Evolutionary conservation across 192 early-diverging fungal species (phyloP).

Genomic region (Dispira simplex): DNA sequence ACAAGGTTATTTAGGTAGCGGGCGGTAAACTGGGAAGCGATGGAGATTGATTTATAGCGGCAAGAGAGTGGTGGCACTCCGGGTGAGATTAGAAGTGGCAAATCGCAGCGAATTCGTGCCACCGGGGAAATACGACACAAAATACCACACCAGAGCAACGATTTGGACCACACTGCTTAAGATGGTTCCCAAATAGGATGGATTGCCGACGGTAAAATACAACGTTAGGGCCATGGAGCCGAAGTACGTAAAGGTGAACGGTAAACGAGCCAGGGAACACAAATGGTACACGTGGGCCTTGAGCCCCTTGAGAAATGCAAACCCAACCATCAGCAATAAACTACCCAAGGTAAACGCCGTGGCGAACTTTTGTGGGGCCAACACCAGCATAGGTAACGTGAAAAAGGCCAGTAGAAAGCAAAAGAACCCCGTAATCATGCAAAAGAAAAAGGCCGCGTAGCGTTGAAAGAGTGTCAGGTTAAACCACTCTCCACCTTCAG

Average conservation of each 20-base stretch:
- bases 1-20: too few relatives aligned
- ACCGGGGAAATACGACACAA: constrained; percentile 72
- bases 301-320: constrained; percentile 72
- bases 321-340: constrained; percentile 16
- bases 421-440: constrained; percentile 27
- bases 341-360: constrained; percentile 63
- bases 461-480: constrained; percentile 28
- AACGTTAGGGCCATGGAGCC: constrained; percentile 72
- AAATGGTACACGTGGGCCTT: constrained; percentile 65
- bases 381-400: constrained; percentile 39
- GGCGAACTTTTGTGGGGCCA: constrained; percentile 62
- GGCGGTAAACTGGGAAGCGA: too few relatives aligned
- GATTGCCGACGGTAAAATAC: constrained; percentile 64
- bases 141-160: constrained; percentile 64
- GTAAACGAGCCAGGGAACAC: constrained; percentile 56
- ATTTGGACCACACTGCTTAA: constrained; percentile 64
- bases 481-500: constrained; percentile 28
- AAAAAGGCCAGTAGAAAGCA: constrained; percentile 37
- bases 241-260: constrained; percentile 69
- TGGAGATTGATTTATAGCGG: constrained; percentile 15
- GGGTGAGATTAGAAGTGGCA: constrained; percentile 26
- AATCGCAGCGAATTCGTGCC: constrained; percentile 40
- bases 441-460: constrained; percentile 29
- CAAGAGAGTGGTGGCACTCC: constrained; percentile 23
- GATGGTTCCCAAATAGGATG: constrained; percentile 63